Evolutionary conservation across 805 yeast species (phyloP), one percentile per base, ranked within the genome.

Genomic region (Kuraishia borneana): DNA sequence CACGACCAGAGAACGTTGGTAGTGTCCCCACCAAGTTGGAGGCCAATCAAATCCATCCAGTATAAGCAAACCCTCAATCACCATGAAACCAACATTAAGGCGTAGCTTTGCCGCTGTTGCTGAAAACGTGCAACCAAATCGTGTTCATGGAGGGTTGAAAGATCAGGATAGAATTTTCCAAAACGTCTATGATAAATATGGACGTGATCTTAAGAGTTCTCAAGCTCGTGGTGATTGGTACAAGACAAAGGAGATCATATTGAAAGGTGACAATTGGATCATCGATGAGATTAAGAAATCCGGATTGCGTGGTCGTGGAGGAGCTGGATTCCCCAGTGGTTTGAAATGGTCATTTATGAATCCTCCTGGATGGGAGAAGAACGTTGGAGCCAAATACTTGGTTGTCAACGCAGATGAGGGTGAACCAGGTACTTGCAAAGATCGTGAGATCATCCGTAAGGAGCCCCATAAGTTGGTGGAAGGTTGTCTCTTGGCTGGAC

Each of bases 371-470:
- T 83, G 95, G 95, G 94, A 83, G 41, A 84, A 83, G 53, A 83
- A 83, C 60, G 61, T 61, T 12, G 95, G 95, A n/a, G 92, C 95
- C 40, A 72, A 94, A 51, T 83, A 83, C 54, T 68, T 84, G 46
- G 94, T 84, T 32, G 85, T 84, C 48, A 84, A 84, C 58, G 95
- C 95, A 36, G 95, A 84, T 63, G 95, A 84, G 62, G 95, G 95
- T 48, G 95, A 84, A 60, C 95, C 95, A 10, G 95, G 95, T 41
- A 84, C 95, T 34, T 84, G 95, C 60, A 84, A 84, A 62, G 95
- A 84, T 59, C 73, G 95, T 54, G 94, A 84, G 58, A 84, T 84
- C 54, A 78, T 84, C 53, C 73, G 94, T 56, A 84, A 84, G 58
- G 94, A 83, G 54, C 95, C 95, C 29, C 95, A 84, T 57, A 84